Evolutionary conservation across 1,284 basidiomycete genomes (phyloP), one percentile per base, ranked within the genome.

Genomic region (Ceratobasidium sp.): DNA sequence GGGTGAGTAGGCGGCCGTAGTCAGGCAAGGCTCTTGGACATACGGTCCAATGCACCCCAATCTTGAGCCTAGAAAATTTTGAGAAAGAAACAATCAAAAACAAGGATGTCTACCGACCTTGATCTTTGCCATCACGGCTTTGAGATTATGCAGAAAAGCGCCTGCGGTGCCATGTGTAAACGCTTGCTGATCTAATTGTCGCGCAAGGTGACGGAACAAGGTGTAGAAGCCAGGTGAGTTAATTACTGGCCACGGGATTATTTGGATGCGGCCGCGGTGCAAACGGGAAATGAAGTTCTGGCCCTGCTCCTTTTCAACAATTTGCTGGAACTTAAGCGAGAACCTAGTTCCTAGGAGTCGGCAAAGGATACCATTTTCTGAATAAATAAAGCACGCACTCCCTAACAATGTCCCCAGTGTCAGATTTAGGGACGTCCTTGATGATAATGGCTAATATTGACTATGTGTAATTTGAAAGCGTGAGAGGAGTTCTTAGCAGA

Each of bases 201-300:
- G 84, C 81, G 89, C 90, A 26, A 92, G 78, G 0, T 83, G 82
- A 0, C 85, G 84, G 77, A 91, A 91, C 26, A 90, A 80, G 3
- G 82, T 85, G 80, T 92, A 92, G 81, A 92, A 92, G 60, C 89
- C 86, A 51, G 84, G 87, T 0, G 90, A 91, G 81, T 90, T 89
- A 49, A 92, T 91, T 33, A 92, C 89, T 0, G 90, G 91, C 91
- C 91, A 92, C 18, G 91, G 90, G 28, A 92, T 86, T 20, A 92
- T 92, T 55, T 86, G 86, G 3, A 92, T 81, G 71, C 86, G 86
- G 0, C 91, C 90, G 0, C 86, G 85, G 79, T 92, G 90, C 6
- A 92, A 84, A 0, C 86, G 87, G 18, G 89, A 88, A 76, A 92
- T 90, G 82, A 92, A 92, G 79, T 92, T 92, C 0, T 88, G 85